These are phyloP conservation scores for Chlorella sp. DNA, from an alignment of 139 green algal genomes.

Conservation along the genomic window DNA sequence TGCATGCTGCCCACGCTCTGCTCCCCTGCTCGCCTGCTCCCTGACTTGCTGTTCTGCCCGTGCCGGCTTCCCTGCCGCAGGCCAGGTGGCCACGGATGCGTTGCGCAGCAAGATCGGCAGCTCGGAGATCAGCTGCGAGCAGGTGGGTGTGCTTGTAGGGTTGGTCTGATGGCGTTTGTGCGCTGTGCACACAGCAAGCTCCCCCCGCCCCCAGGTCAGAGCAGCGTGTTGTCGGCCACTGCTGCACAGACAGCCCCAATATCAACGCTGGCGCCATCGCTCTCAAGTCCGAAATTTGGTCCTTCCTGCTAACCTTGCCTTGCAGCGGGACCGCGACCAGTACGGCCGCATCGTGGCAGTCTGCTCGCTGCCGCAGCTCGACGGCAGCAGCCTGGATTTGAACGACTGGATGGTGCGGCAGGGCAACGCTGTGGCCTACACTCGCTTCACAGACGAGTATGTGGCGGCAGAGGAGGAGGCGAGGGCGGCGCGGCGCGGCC, in stretches of 20 bases:
- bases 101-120: background rate
- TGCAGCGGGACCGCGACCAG: constrained; percentile 47
- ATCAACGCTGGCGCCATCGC: background rate
- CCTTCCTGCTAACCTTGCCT: background rate
- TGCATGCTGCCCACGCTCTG: background rate
- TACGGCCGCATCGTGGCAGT: constrained; percentile 72
- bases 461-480: constrained; percentile 64
- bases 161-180: too few species aligned
- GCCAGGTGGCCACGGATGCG: background rate
- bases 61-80: background rate
- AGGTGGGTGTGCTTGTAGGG: too few species aligned
- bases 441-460: constrained; percentile 75
- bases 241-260: background rate
- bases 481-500: constrained; percentile 46
- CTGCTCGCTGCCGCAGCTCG: constrained; percentile 37
- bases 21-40: too few species aligned
- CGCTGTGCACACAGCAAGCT: too few species aligned
- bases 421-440: constrained; percentile 80
- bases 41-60: too few species aligned
- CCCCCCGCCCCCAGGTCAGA: too few species aligned
- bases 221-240: background rate
- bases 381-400: constrained; percentile 48
- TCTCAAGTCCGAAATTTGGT: background rate
- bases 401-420: constrained; percentile 73
- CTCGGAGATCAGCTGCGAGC: background rate